phyloP scores from a whole-genome alignment of 345 rosid genomes.

The Ceriops decandra region DNA sequence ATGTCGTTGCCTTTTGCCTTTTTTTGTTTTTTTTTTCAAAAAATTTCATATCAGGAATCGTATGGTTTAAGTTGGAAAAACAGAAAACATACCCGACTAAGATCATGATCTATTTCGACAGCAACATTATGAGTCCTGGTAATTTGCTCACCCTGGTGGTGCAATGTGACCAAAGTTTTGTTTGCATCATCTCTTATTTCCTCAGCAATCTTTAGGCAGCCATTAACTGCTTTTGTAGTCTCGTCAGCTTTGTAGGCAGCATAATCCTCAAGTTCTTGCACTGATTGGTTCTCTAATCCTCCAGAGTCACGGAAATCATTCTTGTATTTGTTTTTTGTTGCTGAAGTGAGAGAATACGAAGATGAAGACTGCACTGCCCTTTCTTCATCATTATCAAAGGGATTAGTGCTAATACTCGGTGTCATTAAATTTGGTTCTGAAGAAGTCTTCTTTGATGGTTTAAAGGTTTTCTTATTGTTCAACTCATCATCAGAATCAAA shows the following conservation, averaged over 20 bases:
- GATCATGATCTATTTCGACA: slow-evolving; percentile 82
- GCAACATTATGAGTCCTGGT: slow-evolving; percentile 66
- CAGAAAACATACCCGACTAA: slow-evolving; percentile 66
- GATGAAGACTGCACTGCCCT: slow-evolving; percentile 33
- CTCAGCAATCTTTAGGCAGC: slow-evolving; percentile 86
- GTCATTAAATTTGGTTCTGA: slow-evolving; percentile 51
- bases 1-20: background rate
- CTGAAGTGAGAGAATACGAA: slow-evolving; percentile 35
- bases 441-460: slow-evolving; percentile 49
- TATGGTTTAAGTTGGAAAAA: background rate
- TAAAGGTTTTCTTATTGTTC: slow-evolving; percentile 45
- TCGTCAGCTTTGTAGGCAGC: slow-evolving; percentile 93
- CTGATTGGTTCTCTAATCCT: slow-evolving; percentile 82
- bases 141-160: slow-evolving; percentile 92
- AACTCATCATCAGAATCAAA: slow-evolving; percentile 75
- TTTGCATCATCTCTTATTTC: slow-evolving; percentile 88
- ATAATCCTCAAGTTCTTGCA: slow-evolving; percentile 82
- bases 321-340: slow-evolving; percentile 57
- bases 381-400: slow-evolving; percentile 48
- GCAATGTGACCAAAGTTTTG: slow-evolving; percentile 67
- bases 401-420: slow-evolving; percentile 38
- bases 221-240: slow-evolving; percentile 74
- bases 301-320: slow-evolving; percentile 78
- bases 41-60: background rate
- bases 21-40: too few relatives aligned